phyloP scores from a whole-genome alignment of 2,329 filamentous ascomycete genomes.

The Samsoniella hepiali region DNA sequence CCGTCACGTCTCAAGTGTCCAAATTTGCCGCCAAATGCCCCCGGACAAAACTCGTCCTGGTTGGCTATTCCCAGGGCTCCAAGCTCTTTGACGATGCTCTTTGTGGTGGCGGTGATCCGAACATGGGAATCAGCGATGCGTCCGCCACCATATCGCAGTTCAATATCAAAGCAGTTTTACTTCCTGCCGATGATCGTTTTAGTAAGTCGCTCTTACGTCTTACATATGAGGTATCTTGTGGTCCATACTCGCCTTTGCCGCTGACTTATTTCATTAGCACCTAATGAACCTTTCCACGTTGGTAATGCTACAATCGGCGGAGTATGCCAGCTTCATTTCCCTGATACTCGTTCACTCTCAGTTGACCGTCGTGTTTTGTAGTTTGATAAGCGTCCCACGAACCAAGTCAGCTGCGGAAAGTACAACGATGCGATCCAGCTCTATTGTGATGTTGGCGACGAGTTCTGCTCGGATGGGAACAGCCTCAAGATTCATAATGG shows the following conservation, averaged over 20 bases:
- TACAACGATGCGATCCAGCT: not conserved
- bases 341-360: not conserved
- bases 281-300: not conserved
- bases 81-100: conserved; percentile 1
- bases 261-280: not conserved
- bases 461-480: not conserved
- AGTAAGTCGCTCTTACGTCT: not conserved
- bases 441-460: not conserved
- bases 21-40: not conserved
- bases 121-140: not conserved
- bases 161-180: not conserved
- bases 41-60: not conserved
- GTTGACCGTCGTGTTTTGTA: not conserved
- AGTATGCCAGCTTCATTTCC: not conserved
- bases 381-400: not conserved
- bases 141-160: not conserved
- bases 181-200: not conserved
- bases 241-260: not conserved
- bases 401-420: not conserved
- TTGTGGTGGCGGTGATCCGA: not conserved
- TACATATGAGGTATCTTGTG: too few species aligned
- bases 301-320: not conserved
- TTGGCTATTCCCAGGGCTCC: not conserved
- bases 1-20: not conserved
- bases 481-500: not conserved